A percentile compares a stretch with the other conserved stretches of the same genome.
phyloP scores from a whole-genome alignment of 2,329 filamentous ascomycete species.

The Reticulascus tulasneorum region DNA sequence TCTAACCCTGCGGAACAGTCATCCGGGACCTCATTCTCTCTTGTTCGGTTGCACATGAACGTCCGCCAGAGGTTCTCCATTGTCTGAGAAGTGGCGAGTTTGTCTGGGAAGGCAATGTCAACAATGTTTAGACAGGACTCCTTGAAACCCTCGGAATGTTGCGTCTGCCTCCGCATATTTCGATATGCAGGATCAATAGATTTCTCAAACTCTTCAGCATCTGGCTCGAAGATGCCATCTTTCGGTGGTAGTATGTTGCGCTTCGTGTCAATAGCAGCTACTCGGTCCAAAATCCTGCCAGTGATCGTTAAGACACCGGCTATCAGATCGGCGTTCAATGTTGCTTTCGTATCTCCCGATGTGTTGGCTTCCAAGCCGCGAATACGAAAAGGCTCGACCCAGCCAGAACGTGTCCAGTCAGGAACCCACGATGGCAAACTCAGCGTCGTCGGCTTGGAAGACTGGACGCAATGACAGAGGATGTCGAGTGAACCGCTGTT shows the following conservation, averaged over 20 bases:
- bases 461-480: constrained; percentile 3
- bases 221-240: background rate
- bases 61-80: constrained; percentile 9
- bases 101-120: constrained; percentile 6
- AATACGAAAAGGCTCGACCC: constrained; percentile 9
- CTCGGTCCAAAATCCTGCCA: constrained; percentile 1
- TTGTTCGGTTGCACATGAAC: constrained; percentile 6
- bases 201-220: background rate
- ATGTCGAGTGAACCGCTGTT: background rate
- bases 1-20: constrained; percentile 2
- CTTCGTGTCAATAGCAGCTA: constrained; percentile 1
- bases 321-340: background rate
- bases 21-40: background rate
- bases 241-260: background rate
- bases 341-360: background rate
- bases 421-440: constrained; percentile 11
- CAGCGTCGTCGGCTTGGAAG: constrained; percentile 3
- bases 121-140: background rate
- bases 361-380: constrained; percentile 1
- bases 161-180: background rate
- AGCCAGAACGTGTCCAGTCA: constrained; percentile 12
- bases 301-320: background rate
- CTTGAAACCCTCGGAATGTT: background rate
- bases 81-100: background rate
- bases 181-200: constrained; percentile 1